phyloP scores from a whole-genome alignment of 1,284 basidiomycete genomes.

The Somion occarium region DNA sequence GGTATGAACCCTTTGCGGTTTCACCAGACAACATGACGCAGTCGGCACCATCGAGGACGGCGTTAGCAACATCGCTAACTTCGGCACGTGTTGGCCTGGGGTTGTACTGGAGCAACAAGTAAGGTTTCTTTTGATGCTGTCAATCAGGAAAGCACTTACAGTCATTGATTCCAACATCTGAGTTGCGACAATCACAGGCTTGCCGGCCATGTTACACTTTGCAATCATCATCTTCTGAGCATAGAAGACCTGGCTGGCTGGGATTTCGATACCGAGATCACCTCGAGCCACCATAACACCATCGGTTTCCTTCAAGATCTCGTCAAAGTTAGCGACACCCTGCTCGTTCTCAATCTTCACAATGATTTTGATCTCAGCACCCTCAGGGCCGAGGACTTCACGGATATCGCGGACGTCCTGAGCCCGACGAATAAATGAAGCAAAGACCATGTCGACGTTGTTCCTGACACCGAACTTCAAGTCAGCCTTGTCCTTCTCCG shows the following conservation, averaged over 20 bases:
- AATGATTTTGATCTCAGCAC: conserved; percentile 94
- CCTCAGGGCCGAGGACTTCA: conserved; percentile 85
- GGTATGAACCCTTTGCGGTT: conserved; percentile 95
- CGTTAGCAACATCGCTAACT: conserved; percentile 96
- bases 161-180: conserved; percentile 99
- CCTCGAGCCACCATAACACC: conserved; percentile 99
- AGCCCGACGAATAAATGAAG: conserved; percentile 93
- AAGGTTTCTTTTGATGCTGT: conserved; percentile 2
- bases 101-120: conserved; percentile 76
- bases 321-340: conserved; percentile 96
- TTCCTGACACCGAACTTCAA: conserved; percentile 95
- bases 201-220: conserved; percentile 95
- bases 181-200: conserved; percentile 98
- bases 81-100: conserved; percentile 95
- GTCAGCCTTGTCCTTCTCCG: conserved; percentile 97
- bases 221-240: conserved; percentile 99
- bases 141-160: conserved; percentile 39
- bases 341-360: conserved; percentile 99
- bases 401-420: conserved; percentile 93
- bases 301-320: conserved; percentile 89
- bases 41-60: conserved; percentile 94
- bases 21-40: conserved; percentile 99
- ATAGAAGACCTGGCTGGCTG: conserved; percentile 95
- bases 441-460: conserved; percentile 98
- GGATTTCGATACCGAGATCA: conserved; percentile 97